Base-by-base conservation (phyloP, 768 basidiomycete genomes). In the Panellus pusillus region DNA sequence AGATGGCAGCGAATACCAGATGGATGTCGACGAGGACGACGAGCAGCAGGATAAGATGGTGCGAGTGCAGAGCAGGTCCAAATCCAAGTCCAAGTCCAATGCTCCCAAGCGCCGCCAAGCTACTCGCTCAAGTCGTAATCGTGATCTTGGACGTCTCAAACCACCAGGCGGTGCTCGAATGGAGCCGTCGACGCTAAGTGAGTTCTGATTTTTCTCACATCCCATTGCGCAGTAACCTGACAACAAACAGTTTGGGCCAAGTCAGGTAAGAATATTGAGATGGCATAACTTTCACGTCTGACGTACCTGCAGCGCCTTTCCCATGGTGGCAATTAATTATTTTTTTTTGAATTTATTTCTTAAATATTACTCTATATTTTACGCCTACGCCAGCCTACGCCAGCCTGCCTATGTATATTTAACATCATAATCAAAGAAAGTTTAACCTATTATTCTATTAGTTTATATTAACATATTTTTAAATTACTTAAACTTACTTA, bases 281-380 rank as follows among this genome's bases (percentile, higher is more conserved):
- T n/a, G 49, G 44, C 40, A 39, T 43, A 48, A 44, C 60, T 44
- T 46, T 9, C 12, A 52, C n/a, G 44, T 24, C 54, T 59, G 24
- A 54, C 28, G 11, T 20, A 6, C n/a, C 4, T 45, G 19, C 39
- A 91, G 91, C 74, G 32, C 79, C 84, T 0, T 94, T 76, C 62
- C 93, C 93, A 1, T 95, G 86, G 85, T 96, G 89, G 86, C 91
- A n/a, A n/a, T n/a, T n/a, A n/a, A n/a, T n/a, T n/a, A n/a, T n/a
- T n/a, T n/a, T n/a, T n/a, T n/a, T n/a, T n/a, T n/a, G n/a, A n/a
- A n/a, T n/a, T n/a, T n/a, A n/a, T n/a, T n/a, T n/a, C n/a, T n/a
- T n/a, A n/a, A n/a, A n/a, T n/a, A n/a, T n/a, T n/a, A n/a, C n/a
- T n/a, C n/a, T n/a, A n/a, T n/a, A n/a, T n/a, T n/a, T n/a, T n/a